Evolutionary conservation across 2,329 filamentous ascomycete species (phyloP), one percentile per base, ranked within the genome.

Genomic region (Gnomoniopsis sp.): DNA sequence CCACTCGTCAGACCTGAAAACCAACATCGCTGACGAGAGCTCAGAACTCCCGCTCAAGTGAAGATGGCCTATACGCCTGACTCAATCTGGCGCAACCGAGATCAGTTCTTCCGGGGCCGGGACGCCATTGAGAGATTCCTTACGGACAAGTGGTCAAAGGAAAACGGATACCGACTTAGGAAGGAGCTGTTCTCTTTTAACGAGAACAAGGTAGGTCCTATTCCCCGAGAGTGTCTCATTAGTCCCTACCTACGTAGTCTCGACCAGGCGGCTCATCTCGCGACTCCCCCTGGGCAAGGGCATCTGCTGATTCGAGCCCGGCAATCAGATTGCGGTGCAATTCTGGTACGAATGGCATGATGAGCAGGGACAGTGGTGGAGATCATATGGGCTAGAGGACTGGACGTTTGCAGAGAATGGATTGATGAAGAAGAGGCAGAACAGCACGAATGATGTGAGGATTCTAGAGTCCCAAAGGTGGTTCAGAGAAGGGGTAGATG

Each of bases 281-380:
- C 14, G 15, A 8, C 14, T n/a, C 12, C 4, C 3, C n/a, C 12
- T n/a, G 17, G 36, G 14, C 36, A 7, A 41, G 12, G 12, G 6
- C 12, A 41, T 41, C 12, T 41, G 36, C 14, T 15, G 17, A 41
- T 4, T 4, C 12, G 3, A 3, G 3, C 36, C 14, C n/a, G 8
- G n/a, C 41, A n/a, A 3, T 47, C 49, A 85, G 73, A 93, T 93
- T 63, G 91, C 91, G 1, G 91, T 96, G 22, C 90, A 96, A 69
- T 96, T 95, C 71, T 96, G 91, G 91, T 96, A 93, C 67, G 88
- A 96, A 72, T 93, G 86, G 74, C 82, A 86, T 63, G 89, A 93
- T 67, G 74, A 74, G 8, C 66, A 79, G 1, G 87, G 88, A 41
- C 86, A 90, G 70, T 96, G 91, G 91, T 93, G 88, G 80, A 81